Percentiles rank a stretch among this genome's conserved stretches.
These are phyloP conservation scores for Trichophyton equinum DNA, from an alignment of 2,329 filamentous ascomycete species.

Conservation along the genomic window DNA sequence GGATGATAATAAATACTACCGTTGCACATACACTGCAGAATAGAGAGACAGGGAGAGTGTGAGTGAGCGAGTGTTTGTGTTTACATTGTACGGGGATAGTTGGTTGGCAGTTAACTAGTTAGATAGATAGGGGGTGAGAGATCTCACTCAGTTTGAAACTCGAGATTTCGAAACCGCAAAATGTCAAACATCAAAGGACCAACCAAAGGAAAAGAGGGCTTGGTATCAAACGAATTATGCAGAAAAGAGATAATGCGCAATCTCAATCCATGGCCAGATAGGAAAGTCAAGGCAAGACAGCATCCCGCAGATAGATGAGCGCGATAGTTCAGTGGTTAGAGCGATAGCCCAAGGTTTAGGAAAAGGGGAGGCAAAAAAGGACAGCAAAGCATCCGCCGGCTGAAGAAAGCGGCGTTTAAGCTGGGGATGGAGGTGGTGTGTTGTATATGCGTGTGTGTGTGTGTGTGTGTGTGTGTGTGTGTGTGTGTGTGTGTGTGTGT, in stretches of 20 bases:
- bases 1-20: conserved; percentile 3
- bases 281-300: neutral
- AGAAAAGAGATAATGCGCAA: neutral
- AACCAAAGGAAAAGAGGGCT: neutral
- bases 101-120: neutral
- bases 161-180: neutral
- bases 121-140: neutral
- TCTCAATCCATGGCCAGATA: neutral
- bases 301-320: neutral
- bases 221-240: neutral
- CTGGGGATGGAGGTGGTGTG: neutral
- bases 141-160: neutral
- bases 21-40: neutral
- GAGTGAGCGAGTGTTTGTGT: neutral
- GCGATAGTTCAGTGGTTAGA: neutral
- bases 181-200: neutral
- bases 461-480: neutral
- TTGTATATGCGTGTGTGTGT: too few species aligned
- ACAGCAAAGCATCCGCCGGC: neutral
- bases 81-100: neutral
- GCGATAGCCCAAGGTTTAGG: neutral
- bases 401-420: neutral
- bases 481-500: too few species aligned
- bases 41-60: too few species aligned
- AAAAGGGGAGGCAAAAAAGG: neutral